phyloP scores from a whole-genome alignment of 2,329 filamentous ascomycete species.

The Colletotrichum zoysiae region DNA sequence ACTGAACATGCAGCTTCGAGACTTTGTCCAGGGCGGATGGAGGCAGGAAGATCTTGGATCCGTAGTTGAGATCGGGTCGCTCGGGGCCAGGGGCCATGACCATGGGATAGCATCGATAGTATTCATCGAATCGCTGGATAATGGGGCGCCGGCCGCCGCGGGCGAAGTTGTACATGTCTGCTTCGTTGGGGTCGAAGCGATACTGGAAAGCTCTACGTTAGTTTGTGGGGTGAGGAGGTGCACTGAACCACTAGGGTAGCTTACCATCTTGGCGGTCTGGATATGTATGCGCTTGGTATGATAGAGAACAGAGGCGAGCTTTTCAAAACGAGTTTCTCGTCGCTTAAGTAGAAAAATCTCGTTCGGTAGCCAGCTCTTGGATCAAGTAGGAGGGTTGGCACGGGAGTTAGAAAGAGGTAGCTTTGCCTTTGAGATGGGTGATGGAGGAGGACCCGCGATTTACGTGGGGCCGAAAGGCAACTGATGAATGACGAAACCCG shows the following conservation, averaged over 20 bases:
- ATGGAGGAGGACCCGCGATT: constrained; percentile 26
- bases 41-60: constrained; percentile 98
- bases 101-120: constrained; percentile 96
- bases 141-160: constrained; percentile 61
- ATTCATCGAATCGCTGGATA: constrained; percentile 92
- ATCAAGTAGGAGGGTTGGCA: constrained; percentile 5
- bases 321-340: background rate
- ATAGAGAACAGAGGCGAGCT: background rate
- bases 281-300: background rate
- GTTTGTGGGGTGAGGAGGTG: constrained; percentile 11
- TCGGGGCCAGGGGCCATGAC: constrained; percentile 94
- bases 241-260: constrained; percentile 15
- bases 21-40: constrained; percentile 97
- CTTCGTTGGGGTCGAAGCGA: constrained; percentile 42
- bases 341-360: constrained; percentile 5
- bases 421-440: constrained; percentile 17
- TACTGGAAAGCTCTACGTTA: constrained; percentile 32
- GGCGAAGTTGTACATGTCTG: constrained; percentile 44
- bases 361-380: constrained; percentile 1
- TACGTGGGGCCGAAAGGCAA: constrained; percentile 43
- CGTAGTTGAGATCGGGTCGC: constrained; percentile 90
- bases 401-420: constrained; percentile 16
- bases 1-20: constrained; percentile 94
- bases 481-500: constrained; percentile 43
- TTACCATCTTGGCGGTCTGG: constrained; percentile 43